Conservation (phyloP, 2,329 filamentous ascomycete genomes). For the Aspergillus quadricinctus region DNA sequence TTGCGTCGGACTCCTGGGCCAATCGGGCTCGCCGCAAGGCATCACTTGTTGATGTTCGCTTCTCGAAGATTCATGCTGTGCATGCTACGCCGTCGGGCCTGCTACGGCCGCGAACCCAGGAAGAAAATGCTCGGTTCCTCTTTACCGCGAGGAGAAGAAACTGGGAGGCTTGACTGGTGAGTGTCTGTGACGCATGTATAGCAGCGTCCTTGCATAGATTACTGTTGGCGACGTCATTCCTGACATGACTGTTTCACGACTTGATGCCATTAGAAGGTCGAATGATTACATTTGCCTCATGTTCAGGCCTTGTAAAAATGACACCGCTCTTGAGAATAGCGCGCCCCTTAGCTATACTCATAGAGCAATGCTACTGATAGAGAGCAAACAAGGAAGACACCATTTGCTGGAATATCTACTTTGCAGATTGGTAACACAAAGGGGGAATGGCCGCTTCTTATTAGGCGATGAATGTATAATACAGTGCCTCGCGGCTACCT, state of each 20-base stretch:
- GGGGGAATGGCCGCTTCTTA: background rate
- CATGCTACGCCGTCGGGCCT: conserved; percentile 12
- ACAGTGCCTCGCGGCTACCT: background rate
- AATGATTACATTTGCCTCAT: background rate
- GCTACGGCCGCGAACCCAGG: conserved; percentile 13
- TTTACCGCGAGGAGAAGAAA: conserved; percentile 34
- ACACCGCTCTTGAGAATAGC: background rate
- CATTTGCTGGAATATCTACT: too few relatives aligned
- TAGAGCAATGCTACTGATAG: background rate
- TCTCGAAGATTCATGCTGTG: conserved; percentile 22
- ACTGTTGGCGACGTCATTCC: background rate
- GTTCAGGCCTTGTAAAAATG: background rate
- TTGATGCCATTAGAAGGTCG: background rate
- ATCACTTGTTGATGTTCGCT: conserved; percentile 21
- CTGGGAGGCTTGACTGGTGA: conserved; percentile 27
- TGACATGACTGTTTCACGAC: background rate
- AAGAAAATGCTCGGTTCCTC: conserved; percentile 29
- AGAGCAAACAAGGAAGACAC: background rate
- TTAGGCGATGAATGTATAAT: background rate
- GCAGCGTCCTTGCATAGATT: background rate
- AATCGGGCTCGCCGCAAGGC: conserved; percentile 15
- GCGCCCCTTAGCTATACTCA: background rate
- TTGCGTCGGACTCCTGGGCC: conserved; percentile 17
- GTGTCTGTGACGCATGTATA: background rate
- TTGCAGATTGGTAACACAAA: background rate